Conservation (phyloP, 306 rosid species). For the Senna tora region DNA sequence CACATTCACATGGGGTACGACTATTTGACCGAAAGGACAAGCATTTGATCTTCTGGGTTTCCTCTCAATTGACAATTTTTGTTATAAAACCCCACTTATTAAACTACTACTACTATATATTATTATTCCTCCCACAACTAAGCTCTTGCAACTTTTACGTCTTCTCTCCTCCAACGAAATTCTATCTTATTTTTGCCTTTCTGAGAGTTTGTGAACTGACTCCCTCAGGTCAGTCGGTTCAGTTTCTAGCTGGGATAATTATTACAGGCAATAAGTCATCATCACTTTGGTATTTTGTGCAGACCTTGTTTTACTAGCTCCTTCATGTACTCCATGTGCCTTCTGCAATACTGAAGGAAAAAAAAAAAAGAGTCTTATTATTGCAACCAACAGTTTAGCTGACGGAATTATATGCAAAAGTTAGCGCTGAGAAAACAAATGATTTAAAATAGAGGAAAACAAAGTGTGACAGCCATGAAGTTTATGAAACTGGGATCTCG, state of each 20-base stretch:
- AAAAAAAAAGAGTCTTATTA: neutral
- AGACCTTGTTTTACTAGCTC: conserved; percentile 41
- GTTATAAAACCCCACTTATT: conserved; percentile 45
- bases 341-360: conserved; percentile 39
- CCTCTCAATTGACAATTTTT: conserved; percentile 53
- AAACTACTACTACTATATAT: conserved; percentile 55
- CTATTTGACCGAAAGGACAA: conserved; percentile 82
- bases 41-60: conserved; percentile 64
- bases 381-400: conserved; percentile 23
- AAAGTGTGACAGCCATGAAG: conserved; percentile 70
- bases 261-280: conserved; percentile 43
- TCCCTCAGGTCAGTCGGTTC: conserved; percentile 42
- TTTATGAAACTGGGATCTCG: conserved; percentile 99
- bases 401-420: conserved; percentile 43
- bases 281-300: conserved; percentile 46
- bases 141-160: conserved; percentile 50
- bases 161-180: conserved; percentile 60
- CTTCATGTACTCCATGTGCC: conserved; percentile 41
- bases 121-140: conserved; percentile 51
- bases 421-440: conserved; percentile 46
- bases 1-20: conserved; percentile 70
- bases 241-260: conserved; percentile 45
- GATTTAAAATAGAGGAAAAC: conserved; percentile 45
- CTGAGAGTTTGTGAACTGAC: conserved; percentile 41
- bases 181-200: conserved; percentile 30